Base-by-base conservation (phyloP, 345 rosid species). In the Boechera stricta region DNA sequence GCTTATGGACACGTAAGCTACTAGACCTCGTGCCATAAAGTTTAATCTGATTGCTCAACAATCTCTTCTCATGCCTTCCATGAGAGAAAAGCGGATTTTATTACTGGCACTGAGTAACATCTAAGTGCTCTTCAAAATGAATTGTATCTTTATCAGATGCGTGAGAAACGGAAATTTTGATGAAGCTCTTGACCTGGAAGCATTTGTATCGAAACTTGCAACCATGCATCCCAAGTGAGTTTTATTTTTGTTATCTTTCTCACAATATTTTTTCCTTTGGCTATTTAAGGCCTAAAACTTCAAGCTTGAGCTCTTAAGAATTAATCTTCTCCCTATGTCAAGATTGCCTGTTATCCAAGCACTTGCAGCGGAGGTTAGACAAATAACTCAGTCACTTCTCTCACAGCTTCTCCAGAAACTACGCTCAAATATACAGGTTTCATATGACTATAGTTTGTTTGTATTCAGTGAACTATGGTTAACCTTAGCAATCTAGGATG, bases 201-300 rank as follows among this genome's bases (percentile, higher is more conserved):
- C 98, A 64, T 95, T 84, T 82, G 96, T 92, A 45, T 82, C 86
- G 41, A 95, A 92, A 81, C 98, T 95, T 64, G 86, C 91, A 10
- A 91, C 98, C 29, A 87, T 95, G 98, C 99, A 92, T 82, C 94
- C 99, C 69, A 91, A 91, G 99, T 92, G 84, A 95, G 97, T 81
- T 58, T 82, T 28, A 28, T 28, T 65, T 55, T 67, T 29, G 56
- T 70, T 67, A 5, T 45, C n/a, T 61, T 73, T 44, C 64, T 38
- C 53, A 6, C 21, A 24, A 5, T 13, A 2, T 35, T 13, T 8
- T 64, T 63, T 10, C 6, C 31, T 53, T 72, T 75, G 45, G 26
- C 58, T 77, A 33, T 66, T 74, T 51, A 76, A 33, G 18, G 77
- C 54, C 15, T 75, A 44, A 62, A 75, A 57, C 47, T 44, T 47